These are phyloP conservation scores for Canariomyces notabilis DNA, from an alignment of 2,329 filamentous ascomycete species.

Conservation along the genomic window DNA sequence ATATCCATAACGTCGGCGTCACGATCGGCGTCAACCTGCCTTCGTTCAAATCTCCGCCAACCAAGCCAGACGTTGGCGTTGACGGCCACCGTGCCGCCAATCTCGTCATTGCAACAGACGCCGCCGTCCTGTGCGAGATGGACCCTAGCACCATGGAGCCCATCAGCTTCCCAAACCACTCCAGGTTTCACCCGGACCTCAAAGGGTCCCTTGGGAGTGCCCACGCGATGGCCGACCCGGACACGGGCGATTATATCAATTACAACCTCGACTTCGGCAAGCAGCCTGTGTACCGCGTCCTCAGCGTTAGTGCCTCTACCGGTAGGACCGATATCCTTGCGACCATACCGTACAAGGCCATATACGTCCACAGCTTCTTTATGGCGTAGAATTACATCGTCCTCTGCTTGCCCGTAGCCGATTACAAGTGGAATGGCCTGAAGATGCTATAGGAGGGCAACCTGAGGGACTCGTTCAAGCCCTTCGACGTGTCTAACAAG, in stretches of 20 bases:
- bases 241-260: conserved; percentile 73
- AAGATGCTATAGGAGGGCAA: conserved; percentile 61
- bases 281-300: conserved; percentile 61
- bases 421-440: conserved; percentile 53
- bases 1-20: conserved; percentile 64
- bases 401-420: conserved; percentile 66
- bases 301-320: conserved; percentile 57
- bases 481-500: conserved; percentile 52
- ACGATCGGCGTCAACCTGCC: too few species aligned
- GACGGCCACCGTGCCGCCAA: background rate
- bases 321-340: conserved; percentile 68
- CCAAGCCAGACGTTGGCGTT: too few species aligned
- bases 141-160: conserved; percentile 70
- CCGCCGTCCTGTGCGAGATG: conserved; percentile 52
- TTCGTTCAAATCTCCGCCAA: too few species aligned
- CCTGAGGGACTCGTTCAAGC: conserved; percentile 60
- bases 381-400: conserved; percentile 66
- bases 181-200: conserved; percentile 60
- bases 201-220: conserved; percentile 63
- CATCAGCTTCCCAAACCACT: conserved; percentile 57
- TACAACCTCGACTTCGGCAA: conserved; percentile 67
- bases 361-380: conserved; percentile 82
- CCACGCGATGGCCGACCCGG: conserved; percentile 66
- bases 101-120: conserved; percentile 37
- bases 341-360: conserved; percentile 53